These are phyloP conservation scores for Pistacia integerrima DNA, from an alignment of 345 rosid species.

Conservation along the genomic window DNA sequence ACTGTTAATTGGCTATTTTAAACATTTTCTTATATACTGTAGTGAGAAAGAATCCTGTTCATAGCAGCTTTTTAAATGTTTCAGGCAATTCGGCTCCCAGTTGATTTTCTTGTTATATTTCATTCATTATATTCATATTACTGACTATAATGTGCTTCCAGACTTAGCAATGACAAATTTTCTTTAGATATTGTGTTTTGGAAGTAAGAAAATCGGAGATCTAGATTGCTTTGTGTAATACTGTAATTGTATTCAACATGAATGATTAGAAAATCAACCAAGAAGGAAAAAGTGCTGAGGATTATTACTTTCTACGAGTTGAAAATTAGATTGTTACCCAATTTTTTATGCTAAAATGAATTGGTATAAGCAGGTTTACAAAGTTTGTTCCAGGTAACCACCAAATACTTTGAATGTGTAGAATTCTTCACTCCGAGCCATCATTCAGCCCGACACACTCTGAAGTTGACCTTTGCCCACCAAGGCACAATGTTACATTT, in stretches of 20 bases:
- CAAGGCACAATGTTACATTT: slow-evolving; percentile 42
- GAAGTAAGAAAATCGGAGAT: background rate
- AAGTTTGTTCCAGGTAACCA: background rate
- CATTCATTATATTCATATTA: slow-evolving; percentile 2
- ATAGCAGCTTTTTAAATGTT: slow-evolving; percentile 7
- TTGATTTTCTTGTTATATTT: slow-evolving; percentile 7
- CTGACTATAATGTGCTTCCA: background rate
- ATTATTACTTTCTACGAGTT: background rate
- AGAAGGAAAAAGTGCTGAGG: background rate
- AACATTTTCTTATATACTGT: slow-evolving; percentile 21
- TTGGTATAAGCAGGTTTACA: background rate
- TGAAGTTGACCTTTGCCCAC: slow-evolving; percentile 46
- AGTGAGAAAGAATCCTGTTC: slow-evolving; percentile 30
- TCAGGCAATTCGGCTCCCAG: slow-evolving; percentile 7
- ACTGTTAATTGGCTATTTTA: slow-evolving; percentile 84
- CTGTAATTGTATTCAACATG: too few species aligned
- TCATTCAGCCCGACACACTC: slow-evolving; percentile 36
- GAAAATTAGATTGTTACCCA: background rate
- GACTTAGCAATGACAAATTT: background rate
- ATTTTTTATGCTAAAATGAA: background rate
- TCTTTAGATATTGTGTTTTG: background rate
- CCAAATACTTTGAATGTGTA: background rate
- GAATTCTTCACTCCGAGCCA: background rate
- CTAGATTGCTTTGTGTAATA: background rate
- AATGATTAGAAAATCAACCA: background rate